phyloP scores from a whole-genome alignment of 495 filamentous ascomycete genomes.

The Aspergillus homomorphus region DNA sequence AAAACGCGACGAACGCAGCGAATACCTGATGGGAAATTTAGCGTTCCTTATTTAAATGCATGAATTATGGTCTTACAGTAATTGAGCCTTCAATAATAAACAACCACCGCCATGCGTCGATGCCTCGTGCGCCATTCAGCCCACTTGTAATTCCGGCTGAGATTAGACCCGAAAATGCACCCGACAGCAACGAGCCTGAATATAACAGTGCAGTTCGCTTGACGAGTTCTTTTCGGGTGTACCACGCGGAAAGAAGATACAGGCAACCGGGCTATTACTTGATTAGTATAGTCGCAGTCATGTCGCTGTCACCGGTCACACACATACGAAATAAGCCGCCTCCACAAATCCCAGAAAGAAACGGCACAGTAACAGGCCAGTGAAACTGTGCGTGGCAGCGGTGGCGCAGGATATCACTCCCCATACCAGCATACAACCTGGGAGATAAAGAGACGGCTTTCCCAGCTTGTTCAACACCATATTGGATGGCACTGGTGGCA shows the following conservation, averaged over 20 bases:
- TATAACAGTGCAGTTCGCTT: slow-evolving; percentile 52
- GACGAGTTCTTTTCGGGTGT: slow-evolving; percentile 46
- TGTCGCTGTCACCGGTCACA: no score
- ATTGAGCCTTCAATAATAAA: slow-evolving; percentile 6
- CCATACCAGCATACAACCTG: slow-evolving; percentile 62
- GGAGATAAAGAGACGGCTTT: slow-evolving; percentile 60
- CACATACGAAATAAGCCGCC: slow-evolving; percentile 33
- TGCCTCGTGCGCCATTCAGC: slow-evolving; percentile 23
- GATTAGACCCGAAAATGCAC: slow-evolving; percentile 54
- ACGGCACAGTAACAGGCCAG: slow-evolving; percentile 57
- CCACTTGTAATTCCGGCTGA: slow-evolving; percentile 36
- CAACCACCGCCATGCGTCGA: slow-evolving; percentile 14
- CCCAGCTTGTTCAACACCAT: slow-evolving; percentile 43
- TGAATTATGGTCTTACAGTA: background rate
- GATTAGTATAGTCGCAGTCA: background rate
- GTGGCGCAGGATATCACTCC: slow-evolving; percentile 60
- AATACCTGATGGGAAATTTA: slow-evolving; percentile 26
- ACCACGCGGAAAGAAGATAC: slow-evolving; percentile 49
- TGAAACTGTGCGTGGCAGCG: slow-evolving; percentile 51
- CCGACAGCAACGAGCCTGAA: slow-evolving; percentile 49
- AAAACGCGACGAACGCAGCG: slow-evolving; percentile 50
- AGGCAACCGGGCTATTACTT: background rate
- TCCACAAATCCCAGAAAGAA: slow-evolving; percentile 66
- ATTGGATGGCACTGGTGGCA: slow-evolving; percentile 31
- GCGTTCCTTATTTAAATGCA: no score